A percentile compares a stretch with the other conserved stretches of the same genome.
These are phyloP conservation scores for Gonium pectorale DNA, from an alignment of 139 green algal species.

Conservation along the genomic window DNA sequence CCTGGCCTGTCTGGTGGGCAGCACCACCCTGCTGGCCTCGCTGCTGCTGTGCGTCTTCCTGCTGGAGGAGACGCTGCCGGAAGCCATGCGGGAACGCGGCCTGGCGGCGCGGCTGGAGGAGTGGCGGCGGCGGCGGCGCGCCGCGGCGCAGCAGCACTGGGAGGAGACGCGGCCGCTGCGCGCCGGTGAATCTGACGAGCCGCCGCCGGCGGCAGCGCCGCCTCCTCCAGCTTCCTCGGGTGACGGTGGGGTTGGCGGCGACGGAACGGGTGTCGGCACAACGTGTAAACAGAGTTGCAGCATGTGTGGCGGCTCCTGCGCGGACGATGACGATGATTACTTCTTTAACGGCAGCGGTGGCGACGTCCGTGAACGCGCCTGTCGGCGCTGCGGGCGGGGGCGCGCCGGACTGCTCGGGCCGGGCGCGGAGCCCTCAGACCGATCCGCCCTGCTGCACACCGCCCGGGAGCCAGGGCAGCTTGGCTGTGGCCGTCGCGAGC, in stretches of 20 bases:
- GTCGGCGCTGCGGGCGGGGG: too few species aligned
- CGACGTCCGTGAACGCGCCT: too few species aligned
- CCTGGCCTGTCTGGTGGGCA: slow-evolving; percentile 68
- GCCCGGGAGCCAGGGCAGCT: too few species aligned
- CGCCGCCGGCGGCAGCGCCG: neutral
- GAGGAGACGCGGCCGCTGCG: neutral
- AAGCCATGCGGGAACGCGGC: neutral
- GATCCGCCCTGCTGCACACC: too few species aligned
- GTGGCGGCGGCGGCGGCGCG: slow-evolving; percentile 1
- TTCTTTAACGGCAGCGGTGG: too few species aligned
- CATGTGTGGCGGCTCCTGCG: too few species aligned
- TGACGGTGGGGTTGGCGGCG: too few species aligned
- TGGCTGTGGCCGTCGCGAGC: too few species aligned
- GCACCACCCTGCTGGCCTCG: slow-evolving; percentile 38
- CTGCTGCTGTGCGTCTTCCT: slow-evolving; percentile 34
- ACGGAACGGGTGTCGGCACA: too few species aligned
- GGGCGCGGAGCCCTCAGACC: neutral
- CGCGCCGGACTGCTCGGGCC: neutral
- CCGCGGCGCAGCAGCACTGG: neutral
- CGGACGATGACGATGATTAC: too few species aligned
- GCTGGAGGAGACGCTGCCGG: slow-evolving; percentile 73
- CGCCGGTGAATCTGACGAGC: neutral
- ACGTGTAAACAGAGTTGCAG: too few species aligned
- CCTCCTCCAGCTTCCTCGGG: too few species aligned
- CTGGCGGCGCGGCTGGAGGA: neutral